Percentiles rank a stretch among this genome's conserved stretches.
Evolutionary conservation across 2,329 filamentous ascomycete genomes (phyloP).

Genomic region (Diaporthe nobilis): DNA sequence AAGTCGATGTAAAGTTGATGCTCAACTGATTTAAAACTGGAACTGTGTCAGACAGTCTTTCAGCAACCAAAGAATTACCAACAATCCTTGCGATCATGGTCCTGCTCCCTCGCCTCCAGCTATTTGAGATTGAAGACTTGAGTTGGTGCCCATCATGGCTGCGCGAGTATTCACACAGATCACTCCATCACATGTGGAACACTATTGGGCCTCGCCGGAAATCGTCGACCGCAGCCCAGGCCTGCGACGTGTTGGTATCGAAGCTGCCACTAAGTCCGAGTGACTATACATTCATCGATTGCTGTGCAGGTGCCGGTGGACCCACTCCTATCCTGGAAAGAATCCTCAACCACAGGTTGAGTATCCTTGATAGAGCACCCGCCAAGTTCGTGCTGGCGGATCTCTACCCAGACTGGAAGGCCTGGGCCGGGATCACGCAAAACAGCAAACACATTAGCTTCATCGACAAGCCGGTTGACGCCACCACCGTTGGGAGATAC

Average conservation of each 20-base stretch:
- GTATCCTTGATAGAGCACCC: neutral
- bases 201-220: neutral
- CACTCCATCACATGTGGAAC: slow-evolving; percentile 16
- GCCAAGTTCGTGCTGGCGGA: slow-evolving; percentile 16
- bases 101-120: neutral
- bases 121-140: slow-evolving; percentile 12
- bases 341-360: neutral
- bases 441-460: neutral
- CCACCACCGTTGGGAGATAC: neutral
- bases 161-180: slow-evolving; percentile 12
- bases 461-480: neutral
- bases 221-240: slow-evolving; percentile 2
- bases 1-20: neutral
- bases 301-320: slow-evolving; percentile 7
- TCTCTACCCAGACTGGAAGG: slow-evolving; percentile 20
- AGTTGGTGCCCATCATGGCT: slow-evolving; percentile 22
- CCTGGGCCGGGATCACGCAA: neutral
- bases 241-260: slow-evolving; percentile 1
- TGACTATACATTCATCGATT: slow-evolving; percentile 1
- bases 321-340: slow-evolving; percentile 8
- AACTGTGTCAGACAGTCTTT: neutral
- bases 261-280: neutral
- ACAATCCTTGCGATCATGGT: neutral
- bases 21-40: neutral
- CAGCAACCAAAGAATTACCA: neutral